Base-by-base conservation (phyloP, 305 asterid genomes). In the Fraxinus floribunda region DNA sequence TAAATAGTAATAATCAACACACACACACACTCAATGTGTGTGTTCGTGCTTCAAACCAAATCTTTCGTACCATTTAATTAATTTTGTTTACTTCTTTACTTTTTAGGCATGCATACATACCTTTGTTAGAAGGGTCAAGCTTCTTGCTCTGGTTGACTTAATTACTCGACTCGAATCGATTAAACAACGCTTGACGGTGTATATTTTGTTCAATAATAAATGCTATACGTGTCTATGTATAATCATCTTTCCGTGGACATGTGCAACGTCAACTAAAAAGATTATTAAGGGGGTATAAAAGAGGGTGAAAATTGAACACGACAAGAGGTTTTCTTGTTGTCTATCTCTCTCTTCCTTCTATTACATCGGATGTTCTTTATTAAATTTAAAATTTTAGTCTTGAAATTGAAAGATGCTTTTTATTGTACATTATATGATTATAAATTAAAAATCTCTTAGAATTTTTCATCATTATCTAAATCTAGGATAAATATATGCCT, bases 61-160 rank as follows among this genome's bases (percentile, higher is more conserved):
- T 88, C 87, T 86, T 81, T 84, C 79, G 89, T 88, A 86, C 87
- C 5, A 78, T 16, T 86, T 83, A 80, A 82, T 44, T 36, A 24
- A 76, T 64, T 46, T 55, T 24, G 41, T 36, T 0, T 52, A 8
- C 57, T 55, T 30, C 16, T 84, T 30, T 76, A 30, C 88, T 86
- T 88, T 88, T 83, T 74, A 77, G 87, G 90, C 90, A 81, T 85
- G 86, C 78, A 79, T 84, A 22, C 22, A 70, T 32, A 30, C 20
- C 41, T 32, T 15, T 0, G 11, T 32, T 66, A 29, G 9, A 71
- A 32, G 22, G 38, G 20, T 6, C 75, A 62, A 18, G 13, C 29
- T n/a, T 60, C 30, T 18, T 22, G 64, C 64, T 55, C 22, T 5
- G 64, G 10, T 55, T n/a, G 64, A 55, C 60, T 52, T n/a, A 16